Evolutionary conservation across 2,329 filamentous ascomycete species (phyloP), one percentile per base, ranked within the genome.

Genomic region (Metarhizium humberi): DNA sequence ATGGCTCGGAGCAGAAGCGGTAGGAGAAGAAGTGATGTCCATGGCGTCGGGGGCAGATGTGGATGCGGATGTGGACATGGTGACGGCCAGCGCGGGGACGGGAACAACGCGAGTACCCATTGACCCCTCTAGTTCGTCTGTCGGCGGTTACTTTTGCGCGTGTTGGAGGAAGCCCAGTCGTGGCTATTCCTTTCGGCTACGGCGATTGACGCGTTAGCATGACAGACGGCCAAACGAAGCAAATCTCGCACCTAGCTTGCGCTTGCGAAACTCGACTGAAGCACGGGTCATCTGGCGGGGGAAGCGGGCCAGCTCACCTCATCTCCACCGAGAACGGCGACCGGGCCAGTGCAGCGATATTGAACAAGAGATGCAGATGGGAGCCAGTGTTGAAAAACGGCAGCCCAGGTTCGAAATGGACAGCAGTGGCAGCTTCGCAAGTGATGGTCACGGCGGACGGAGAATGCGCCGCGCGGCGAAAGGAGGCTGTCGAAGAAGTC

Each of bases 11-110:
- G 70, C 71, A 34, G 73, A 70, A 54, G 75, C 69, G 55, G 71
- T 74, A 58, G 75, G 73, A 53, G 79, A 78, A 42, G 78, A 79
- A 40, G 79, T 79, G 59, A 83, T 76, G 58, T 85, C 81, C 81
- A 85, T 85, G 57, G 80, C 79, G 56, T 84, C 81, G 61, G 82
- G 79, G 61, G 76, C 79, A 34, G 78, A 77, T 51, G 77, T 78
- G 20, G 80, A 78, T 54, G 79, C 75, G 60, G 82, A 77, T 54
- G 79, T 75, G 60, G 82, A 82, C 71, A 79, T 81, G 67, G 80
- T 78, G 65, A 82, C 78, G 57, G 75, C 78, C 42, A 81, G 77
- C 55, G 76, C 75, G 58, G 78, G 73, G 60, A 84, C 81, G 53
- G 81, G 80, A 50, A 85, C 72, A 49, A 81, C 80, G 66, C 78